A percentile compares a stretch with the other conserved stretches of the same genome.
Conservation (phyloP, 2,329 filamentous ascomycete species). For the Shiraia sp. region DNA sequence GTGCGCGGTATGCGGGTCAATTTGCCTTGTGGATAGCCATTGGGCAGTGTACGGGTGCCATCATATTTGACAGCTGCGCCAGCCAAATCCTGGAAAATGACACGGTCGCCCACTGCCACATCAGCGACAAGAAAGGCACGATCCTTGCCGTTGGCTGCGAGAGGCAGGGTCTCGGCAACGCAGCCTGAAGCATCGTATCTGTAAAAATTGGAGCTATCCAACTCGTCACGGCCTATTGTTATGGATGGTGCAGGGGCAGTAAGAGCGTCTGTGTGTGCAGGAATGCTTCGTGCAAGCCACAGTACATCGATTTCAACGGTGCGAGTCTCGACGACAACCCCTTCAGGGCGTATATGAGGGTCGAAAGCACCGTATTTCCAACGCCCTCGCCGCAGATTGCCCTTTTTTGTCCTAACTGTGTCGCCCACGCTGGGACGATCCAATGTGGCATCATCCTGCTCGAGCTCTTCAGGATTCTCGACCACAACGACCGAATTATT, state of each 20-base stretch:
- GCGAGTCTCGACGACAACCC: conserved; percentile 57
- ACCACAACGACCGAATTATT: conserved; percentile 61
- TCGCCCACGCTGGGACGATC: conserved; percentile 53
- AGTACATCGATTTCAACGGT: conserved; percentile 52
- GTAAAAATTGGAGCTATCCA: conserved; percentile 48
- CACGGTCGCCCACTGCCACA: conserved; percentile 51
- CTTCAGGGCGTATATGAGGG: conserved; percentile 53
- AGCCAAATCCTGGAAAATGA: conserved; percentile 59
- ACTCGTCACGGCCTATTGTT: conserved; percentile 42
- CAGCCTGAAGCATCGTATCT: conserved; percentile 48
- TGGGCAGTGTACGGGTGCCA: conserved; percentile 27
- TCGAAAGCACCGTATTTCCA: conserved; percentile 60
- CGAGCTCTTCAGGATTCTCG: conserved; percentile 49
- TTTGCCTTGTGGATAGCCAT: conserved; percentile 44
- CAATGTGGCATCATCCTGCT: conserved; percentile 37
- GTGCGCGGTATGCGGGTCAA: conserved; percentile 52
- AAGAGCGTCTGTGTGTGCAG: conserved; percentile 18
- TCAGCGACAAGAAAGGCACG: conserved; percentile 43
- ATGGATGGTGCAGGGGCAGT: conserved; percentile 37
- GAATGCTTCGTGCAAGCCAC: conserved; percentile 57
- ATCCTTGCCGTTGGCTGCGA: conserved; percentile 26
- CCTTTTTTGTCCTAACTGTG: conserved; percentile 56
- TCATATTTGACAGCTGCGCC: conserved; percentile 58
- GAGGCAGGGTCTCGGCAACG: conserved; percentile 24
- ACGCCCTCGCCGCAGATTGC: conserved; percentile 54